Percentiles rank a stretch among this genome's conserved stretches.
Conservation (phyloP, 2,329 filamentous ascomycete species). For the Exserohilum rostratum region DNA sequence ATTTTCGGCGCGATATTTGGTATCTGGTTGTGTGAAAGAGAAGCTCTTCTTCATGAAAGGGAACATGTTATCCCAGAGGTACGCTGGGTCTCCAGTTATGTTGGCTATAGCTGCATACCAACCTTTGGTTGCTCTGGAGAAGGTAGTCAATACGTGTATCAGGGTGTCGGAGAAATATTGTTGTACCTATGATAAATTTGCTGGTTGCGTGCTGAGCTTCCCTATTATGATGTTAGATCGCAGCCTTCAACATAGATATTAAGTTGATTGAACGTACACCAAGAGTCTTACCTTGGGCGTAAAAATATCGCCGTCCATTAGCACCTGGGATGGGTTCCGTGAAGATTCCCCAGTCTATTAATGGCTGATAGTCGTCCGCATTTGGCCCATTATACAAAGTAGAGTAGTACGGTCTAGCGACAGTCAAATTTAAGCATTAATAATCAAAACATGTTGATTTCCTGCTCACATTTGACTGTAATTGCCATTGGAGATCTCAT, state of each 20-base stretch:
- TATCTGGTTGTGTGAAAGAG: conserved; percentile 33
- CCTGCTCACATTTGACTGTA: conserved; percentile 23
- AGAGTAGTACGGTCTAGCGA: conserved; percentile 16
- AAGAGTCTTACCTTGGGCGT: conserved; percentile 34
- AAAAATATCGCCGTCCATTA: conserved; percentile 24
- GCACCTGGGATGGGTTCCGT: conserved; percentile 29
- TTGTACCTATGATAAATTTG: conserved; percentile 29
- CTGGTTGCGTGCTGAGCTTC: conserved; percentile 32
- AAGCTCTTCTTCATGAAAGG: conserved; percentile 37
- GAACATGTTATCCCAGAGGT: conserved; percentile 30
- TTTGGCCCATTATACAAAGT: conserved; percentile 16
- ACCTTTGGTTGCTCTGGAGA: conserved; percentile 12
- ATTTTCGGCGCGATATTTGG: conserved; percentile 8
- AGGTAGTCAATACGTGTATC: background rate
- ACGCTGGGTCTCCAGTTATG: conserved; percentile 31
- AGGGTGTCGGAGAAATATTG: background rate
- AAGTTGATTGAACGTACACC: conserved; percentile 14
- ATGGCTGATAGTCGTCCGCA: conserved; percentile 29
- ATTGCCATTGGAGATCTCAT: conserved; percentile 34
- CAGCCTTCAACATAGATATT: background rate
- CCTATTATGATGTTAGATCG: background rate
- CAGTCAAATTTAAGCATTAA: background rate
- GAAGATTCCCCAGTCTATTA: conserved; percentile 36
- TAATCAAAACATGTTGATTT: background rate
- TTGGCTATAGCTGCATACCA: conserved; percentile 20